Base-by-base conservation (phyloP, 2,329 filamentous ascomycete genomes). In the Acarospora socialis region DNA sequence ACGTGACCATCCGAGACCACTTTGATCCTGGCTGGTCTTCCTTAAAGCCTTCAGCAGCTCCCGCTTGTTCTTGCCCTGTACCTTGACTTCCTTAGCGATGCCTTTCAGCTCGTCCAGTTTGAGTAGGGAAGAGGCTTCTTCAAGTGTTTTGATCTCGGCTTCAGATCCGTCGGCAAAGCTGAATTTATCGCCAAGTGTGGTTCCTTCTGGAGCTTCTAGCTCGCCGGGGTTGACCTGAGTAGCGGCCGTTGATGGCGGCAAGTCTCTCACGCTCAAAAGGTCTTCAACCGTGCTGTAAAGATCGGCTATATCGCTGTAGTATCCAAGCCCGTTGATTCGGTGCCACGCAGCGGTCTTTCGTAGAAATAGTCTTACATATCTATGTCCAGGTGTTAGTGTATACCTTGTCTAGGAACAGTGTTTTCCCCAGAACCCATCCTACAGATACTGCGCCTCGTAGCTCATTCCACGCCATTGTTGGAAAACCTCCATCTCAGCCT, bases 331-430 rank as follows among this genome's bases (percentile, higher is more conserved):
- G 45, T 69, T 73, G 40, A 83, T 69, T 7, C 90, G 76, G 60
- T 94, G 84, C 90, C 90, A 98, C 2, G 76, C 75, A 14, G 81
- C 80, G 1, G 82, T 83, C 53, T 98, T 98, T 28, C 90, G 75
- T 3, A 98, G 63, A 49, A 98, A 98, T 2, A 98, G 61, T 14
- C 90, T 75, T 9, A 95, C 86, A 56, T 94, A 92, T 50, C 81
- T 87, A n/a, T n/a, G n/a, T n/a, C n/a, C n/a, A n/a, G n/a, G n/a
- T n/a, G n/a, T n/a, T n/a, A 38, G n/a, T n/a, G n/a, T n/a, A n/a
- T n/a, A n/a, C 7, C 14, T 24, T 21, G 5, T n/a, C 17, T 32
- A 28, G 33, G 21, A 28, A 13, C 18, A 17, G 20, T 27, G 24
- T 19, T 8, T 3, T 15, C n/a, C n/a, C n/a, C n/a, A n/a, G n/a